A percentile compares a stretch with the other conserved stretches of the same genome.
phyloP scores from a whole-genome alignment of 164 flowering plant species.

The Vitis amurensis region DNA sequence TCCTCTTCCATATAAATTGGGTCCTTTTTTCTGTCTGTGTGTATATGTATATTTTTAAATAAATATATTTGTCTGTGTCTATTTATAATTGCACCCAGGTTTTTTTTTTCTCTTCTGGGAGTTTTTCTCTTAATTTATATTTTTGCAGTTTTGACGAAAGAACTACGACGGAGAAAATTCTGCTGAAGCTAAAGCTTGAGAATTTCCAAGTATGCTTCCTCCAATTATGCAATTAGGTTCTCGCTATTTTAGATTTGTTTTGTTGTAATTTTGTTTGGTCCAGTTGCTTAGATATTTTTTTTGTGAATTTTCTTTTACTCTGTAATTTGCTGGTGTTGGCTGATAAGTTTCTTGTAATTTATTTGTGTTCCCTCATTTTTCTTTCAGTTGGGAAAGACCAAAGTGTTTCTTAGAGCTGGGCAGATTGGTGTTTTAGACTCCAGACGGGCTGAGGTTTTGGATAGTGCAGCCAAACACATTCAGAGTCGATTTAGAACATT shows the following conservation, averaged over 20 bases:
- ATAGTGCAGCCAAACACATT: slow-evolving; percentile 71
- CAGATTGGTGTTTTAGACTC: slow-evolving; percentile 88
- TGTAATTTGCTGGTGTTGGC: neutral
- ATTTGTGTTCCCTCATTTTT: neutral
- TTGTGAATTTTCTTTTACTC: slow-evolving; percentile 3
- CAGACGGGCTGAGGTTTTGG: slow-evolving; percentile 81
- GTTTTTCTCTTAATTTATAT: slow-evolving; percentile 4
- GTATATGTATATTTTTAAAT: no score
- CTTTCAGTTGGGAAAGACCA: slow-evolving; percentile 73
- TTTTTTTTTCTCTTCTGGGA: neutral
- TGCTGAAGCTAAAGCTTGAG: slow-evolving; percentile 70
- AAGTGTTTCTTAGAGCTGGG: slow-evolving; percentile 94
- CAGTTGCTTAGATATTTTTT: neutral
- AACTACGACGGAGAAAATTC: slow-evolving; percentile 58
- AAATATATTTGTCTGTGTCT: neutral
- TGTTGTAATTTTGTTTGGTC: neutral
- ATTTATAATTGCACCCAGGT: neutral
- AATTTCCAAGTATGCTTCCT: slow-evolving; percentile 72
- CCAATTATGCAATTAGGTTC: neutral
- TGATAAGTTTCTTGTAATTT: neutral
- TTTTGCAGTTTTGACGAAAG: slow-evolving; percentile 73
- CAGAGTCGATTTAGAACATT: slow-evolving; percentile 67
- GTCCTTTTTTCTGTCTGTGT: no score
- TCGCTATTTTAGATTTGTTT: neutral
- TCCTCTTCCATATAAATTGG: no score